Base-by-base conservation (phyloP, 257 asterid species). In the Thymus mandschuricus region DNA sequence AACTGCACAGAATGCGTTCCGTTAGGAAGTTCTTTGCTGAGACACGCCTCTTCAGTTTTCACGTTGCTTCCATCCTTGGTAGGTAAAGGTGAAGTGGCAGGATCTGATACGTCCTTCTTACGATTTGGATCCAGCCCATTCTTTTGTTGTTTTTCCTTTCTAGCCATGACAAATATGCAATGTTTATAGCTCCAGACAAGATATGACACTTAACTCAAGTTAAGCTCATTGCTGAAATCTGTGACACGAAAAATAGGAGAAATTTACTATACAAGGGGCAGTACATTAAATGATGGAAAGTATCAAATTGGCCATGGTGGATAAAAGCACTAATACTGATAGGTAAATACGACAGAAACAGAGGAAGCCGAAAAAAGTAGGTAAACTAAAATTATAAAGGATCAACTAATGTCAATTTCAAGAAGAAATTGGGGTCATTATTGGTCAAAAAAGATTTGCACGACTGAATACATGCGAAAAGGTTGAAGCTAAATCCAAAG, bases 81-180 rank as follows among this genome's bases (percentile, higher is more conserved):
- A 81, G 80, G 68, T 49, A 74, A 76, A 78, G 80, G 80, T 62
- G 79, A 79, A 61, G 89, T 69, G 54, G 64, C 81, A 73, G 83
- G 65, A 70, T 58, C 81, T 57, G 89, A 56, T 79, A 66, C 85
- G 68, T 78, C 86, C 57, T 76, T 84, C 67, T 83, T 85, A 40
- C 65, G 81, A 79, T 62, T 80, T 72, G 79, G 71, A 61, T 78
- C 83, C 76, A 81, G 3, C 69, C 86, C 88, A 33, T 81, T 75
- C 83, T 84, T 86, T 63, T 81, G 92, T 70, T 81, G 88, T 68
- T 62, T 84, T 71, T 86, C 82, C 57, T 86, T 88, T 76, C 86
- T 81, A 81, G 85, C 92, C 95, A 88, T 88, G 40, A 64, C 49
- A 29, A 44, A 76, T 38, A 38, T 40, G 62, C 45, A 73, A 61